Base-by-base conservation (phyloP, 345 rosid genomes). In the Eucalyptus marginata region DNA sequence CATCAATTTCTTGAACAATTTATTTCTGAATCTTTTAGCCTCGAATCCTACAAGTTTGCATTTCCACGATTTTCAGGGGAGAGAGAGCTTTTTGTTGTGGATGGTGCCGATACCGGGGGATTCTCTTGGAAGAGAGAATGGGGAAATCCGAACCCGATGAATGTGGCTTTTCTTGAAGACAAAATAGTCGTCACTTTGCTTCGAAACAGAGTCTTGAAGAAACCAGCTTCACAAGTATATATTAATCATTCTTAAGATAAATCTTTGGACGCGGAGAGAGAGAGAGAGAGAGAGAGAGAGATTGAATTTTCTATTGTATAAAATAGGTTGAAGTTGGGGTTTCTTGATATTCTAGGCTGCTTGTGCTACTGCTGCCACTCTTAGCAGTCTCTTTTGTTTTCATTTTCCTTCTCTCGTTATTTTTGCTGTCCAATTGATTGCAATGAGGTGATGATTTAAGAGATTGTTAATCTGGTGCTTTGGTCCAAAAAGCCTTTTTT, bases 71-170 rank as follows among this genome's bases (percentile, higher is more conserved):
- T 90, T 92, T 46, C 92, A 97, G 99, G 90, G 98, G 98, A 49
- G 98, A 96, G 91, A 96, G 94, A 92, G 97, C 98, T 43, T 97
- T 97, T 86, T 97, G 99, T 94, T 96, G 99, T 93, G 58, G 89
- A 43, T 97, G 95, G 89, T 96, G 99, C 95, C 89, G 99, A 88
- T 91, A 93, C 83, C 90, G 91, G 91, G 96, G 92, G 93, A 97
- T 97, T 93, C 87, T 94, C 92, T 87, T 91, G 29, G 99, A 97
- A 20, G 85, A 87, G n/a, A 36, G 86, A 24, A 85, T 71, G 52
- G 91, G 89, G 40, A 50, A 88, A 68, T 29, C 87, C 86, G 90
- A 92, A 36, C 56, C 88, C 29, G 22, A 52, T 52, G 24, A 52
- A 52, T 52, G 18, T 52, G 56, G 56, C 56, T 52, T 52, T 52